Evolutionary conservation across 192 early-diverging fungal species (phyloP).

Genomic region (Podochytrium sp.): DNA sequence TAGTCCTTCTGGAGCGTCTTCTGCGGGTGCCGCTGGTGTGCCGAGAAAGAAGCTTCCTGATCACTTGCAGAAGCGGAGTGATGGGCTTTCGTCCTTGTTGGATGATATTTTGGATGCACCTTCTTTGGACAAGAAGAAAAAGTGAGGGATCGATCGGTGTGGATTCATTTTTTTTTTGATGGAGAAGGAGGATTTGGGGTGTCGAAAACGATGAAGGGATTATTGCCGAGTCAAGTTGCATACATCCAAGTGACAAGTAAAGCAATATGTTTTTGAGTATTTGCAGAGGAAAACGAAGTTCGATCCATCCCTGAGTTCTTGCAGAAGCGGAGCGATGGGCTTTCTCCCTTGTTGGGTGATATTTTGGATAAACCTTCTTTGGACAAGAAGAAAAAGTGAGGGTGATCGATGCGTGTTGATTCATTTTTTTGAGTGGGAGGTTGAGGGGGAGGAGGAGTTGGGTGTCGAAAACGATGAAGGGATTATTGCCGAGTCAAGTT

Average conservation of each 20-base stretch:
- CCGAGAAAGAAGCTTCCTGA: not conserved
- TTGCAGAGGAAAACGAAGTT: too few species aligned
- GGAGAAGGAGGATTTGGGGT: too few species aligned
- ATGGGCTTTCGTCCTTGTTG: not conserved
- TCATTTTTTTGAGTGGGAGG: too few species aligned
- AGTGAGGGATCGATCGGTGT: not conserved
- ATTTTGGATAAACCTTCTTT: not conserved
- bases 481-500: too few species aligned
- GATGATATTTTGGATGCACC: not conserved
- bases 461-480: too few species aligned
- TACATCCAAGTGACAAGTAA: too few species aligned
- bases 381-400: not conserved
- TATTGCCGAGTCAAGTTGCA: too few species aligned
- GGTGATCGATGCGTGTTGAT: not conserved
- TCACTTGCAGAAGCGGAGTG: not conserved
- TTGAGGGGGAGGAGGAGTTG: too few species aligned
- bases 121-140: not conserved
- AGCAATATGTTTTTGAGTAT: too few species aligned
- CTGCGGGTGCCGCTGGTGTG: not conserved
- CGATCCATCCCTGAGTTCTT: conserved; percentile 3
- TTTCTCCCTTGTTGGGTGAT: not conserved
- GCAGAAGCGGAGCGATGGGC: not conserved
- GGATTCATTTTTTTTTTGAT: too few species aligned
- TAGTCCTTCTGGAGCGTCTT: not conserved
- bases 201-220: too few species aligned